These are phyloP conservation scores for Penicillium roqueforti DNA, from an alignment of 495 filamentous ascomycete species.

Conservation along the genomic window DNA sequence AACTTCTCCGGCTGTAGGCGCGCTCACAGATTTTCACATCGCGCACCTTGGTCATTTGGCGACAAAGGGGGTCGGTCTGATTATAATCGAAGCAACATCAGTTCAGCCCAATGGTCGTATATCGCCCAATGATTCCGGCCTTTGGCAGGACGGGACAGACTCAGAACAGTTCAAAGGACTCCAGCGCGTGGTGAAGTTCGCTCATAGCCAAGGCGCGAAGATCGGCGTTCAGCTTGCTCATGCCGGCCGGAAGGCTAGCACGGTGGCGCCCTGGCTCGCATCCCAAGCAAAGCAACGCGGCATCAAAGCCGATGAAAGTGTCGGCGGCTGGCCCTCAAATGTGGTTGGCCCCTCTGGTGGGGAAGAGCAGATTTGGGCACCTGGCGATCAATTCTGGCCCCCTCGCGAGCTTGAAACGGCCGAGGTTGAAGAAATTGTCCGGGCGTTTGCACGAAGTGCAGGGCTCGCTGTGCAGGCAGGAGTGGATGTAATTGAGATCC, in stretches of 20 bases:
- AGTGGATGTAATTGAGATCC: constrained; percentile 60
- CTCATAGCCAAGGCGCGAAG: constrained; percentile 59
- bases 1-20: constrained; percentile 47
- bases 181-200: constrained; percentile 57
- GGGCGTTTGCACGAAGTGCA: constrained; percentile 57
- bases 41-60: constrained; percentile 60
- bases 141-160: constrained; percentile 56
- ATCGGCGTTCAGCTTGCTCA: constrained; percentile 70
- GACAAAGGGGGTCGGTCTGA: constrained; percentile 59
- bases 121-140: constrained; percentile 61
- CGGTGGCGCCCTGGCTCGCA: constrained; percentile 57
- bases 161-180: constrained; percentile 59
- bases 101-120: constrained; percentile 68
- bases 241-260: constrained; percentile 69
- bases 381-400: constrained; percentile 36
- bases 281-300: constrained; percentile 23
- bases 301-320: constrained; percentile 47
- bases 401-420: constrained; percentile 39
- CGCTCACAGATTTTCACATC: constrained; percentile 67
- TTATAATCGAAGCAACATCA: constrained; percentile 65
- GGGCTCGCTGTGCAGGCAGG: constrained; percentile 60
- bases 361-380: constrained; percentile 42
- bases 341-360: constrained; percentile 56
- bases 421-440: constrained; percentile 61
- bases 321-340: constrained; percentile 65